A percentile compares a stretch with the other conserved stretches of the same genome.
Evolutionary conservation across 2,329 filamentous ascomycete species (phyloP).

Genomic region (Cercospora sesami): DNA sequence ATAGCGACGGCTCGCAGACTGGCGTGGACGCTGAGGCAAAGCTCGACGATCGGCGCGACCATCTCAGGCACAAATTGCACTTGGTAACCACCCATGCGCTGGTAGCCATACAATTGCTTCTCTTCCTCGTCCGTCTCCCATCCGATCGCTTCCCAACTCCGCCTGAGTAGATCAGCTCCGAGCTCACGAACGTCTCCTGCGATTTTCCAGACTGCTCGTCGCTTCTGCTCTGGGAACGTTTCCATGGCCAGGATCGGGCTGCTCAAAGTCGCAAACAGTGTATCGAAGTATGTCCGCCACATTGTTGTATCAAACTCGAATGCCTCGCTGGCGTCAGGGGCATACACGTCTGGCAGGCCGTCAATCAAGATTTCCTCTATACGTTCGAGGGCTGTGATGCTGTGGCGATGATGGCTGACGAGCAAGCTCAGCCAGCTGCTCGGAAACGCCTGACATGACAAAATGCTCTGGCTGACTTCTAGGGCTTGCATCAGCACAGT

Average conservation of each 20-base stretch:
- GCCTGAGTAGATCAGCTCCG: slow-evolving; percentile 79
- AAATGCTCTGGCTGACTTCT: slow-evolving; percentile 82
- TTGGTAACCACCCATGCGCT: slow-evolving; percentile 91
- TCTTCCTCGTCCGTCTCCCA: slow-evolving; percentile 90
- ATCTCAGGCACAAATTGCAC: slow-evolving; percentile 95
- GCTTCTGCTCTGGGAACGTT: slow-evolving; percentile 95
- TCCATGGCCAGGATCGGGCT: slow-evolving; percentile 88
- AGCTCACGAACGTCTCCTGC: slow-evolving; percentile 92
- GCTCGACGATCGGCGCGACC: slow-evolving; percentile 85
- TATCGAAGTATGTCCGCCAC: slow-evolving; percentile 92
- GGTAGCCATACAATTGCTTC: slow-evolving; percentile 70
- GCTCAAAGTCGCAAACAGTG: slow-evolving; percentile 82
- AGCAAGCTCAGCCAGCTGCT: slow-evolving; percentile 86
- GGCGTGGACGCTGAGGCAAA: slow-evolving; percentile 94
- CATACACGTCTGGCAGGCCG: slow-evolving; percentile 80
- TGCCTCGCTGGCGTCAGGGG: slow-evolving; percentile 63
- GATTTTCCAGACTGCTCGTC: slow-evolving; percentile 97
- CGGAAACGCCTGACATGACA: slow-evolving; percentile 87
- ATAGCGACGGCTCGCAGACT: slow-evolving; percentile 86
- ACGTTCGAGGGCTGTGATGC: slow-evolving; percentile 81
- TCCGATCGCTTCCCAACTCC: slow-evolving; percentile 92
- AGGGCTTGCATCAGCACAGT: slow-evolving; percentile 75
- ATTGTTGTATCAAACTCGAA: slow-evolving; percentile 81
- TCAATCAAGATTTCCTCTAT: slow-evolving; percentile 77
- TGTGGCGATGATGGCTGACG: slow-evolving; percentile 63